Conservation (phyloP, 140 eudicot species). For the Oenanthe javanica region DNA sequence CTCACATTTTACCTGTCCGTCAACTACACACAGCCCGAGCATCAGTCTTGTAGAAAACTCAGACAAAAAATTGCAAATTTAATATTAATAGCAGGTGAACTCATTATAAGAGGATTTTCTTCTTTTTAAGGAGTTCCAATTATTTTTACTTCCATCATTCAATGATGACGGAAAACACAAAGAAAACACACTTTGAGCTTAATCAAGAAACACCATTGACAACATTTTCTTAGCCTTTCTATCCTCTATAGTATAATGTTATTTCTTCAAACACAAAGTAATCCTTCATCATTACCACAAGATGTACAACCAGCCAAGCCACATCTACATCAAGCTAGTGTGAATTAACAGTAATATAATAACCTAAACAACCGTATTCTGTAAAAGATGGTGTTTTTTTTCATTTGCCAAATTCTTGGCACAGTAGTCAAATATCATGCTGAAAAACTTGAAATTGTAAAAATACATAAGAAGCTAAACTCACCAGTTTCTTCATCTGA, state of each 20-base stretch:
- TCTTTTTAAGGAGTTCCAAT: neutral
- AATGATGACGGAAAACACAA: neutral
- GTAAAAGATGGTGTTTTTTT: neutral
- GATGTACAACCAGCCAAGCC: neutral
- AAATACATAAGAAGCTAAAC: neutral
- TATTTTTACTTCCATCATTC: neutral
- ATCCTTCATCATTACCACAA: neutral
- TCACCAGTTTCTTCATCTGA: constrained; percentile 9
- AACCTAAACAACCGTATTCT: neutral
- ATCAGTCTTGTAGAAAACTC: neutral
- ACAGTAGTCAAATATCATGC: too few relatives aligned
- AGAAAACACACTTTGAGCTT: neutral
- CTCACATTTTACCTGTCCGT: constrained; percentile 47
- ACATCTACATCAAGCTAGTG: too few relatives aligned
- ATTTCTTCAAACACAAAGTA: neutral
- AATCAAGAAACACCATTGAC: neutral
- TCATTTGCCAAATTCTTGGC: neutral
- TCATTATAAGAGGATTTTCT: neutral
- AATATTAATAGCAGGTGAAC: neutral
- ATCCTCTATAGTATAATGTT: neutral
- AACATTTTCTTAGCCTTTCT: neutral
- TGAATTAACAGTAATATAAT: too few relatives aligned
- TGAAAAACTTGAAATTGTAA: neutral
- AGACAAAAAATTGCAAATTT: neutral
- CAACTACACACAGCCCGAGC: constrained; percentile 28